Percentiles rank a stretch among this genome's conserved stretches.
Conservation (phyloP, 1,139 yeast genomes). For the Suhomyces guaymorum region DNA sequence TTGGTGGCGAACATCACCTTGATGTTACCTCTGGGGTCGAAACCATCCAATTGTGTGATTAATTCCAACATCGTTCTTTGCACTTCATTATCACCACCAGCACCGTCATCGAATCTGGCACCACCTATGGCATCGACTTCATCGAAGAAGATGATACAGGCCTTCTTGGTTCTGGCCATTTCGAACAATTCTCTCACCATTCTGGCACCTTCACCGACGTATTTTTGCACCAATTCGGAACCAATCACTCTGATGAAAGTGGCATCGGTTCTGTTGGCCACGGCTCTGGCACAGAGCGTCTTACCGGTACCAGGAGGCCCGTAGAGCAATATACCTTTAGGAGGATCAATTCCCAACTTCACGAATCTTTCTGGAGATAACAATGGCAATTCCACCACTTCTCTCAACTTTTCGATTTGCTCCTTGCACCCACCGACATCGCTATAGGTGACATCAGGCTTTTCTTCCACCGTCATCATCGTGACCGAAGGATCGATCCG, state of each 20-base stretch:
- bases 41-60: conserved; percentile 95
- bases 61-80: conserved; percentile 98
- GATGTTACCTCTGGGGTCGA: conserved; percentile 97
- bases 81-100: conserved; percentile 98
- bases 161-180: conserved; percentile 97
- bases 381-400: conserved; percentile 93
- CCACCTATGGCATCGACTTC: conserved; percentile 99
- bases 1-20: conserved; percentile 99
- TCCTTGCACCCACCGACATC: conserved; percentile 99
- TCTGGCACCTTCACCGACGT: conserved; percentile 99
- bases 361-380: conserved; percentile 95
- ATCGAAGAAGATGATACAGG: conserved; percentile 94
- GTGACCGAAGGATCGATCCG: conserved; percentile 96
- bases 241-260: conserved; percentile 97
- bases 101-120: conserved; percentile 98
- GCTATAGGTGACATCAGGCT: conserved; percentile 86
- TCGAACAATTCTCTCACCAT: conserved; percentile 98
- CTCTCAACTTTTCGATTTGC: conserved; percentile 94
- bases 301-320: conserved; percentile 99
- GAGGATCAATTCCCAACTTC: conserved; percentile 95
- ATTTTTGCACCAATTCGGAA: conserved; percentile 94
- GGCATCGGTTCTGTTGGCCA: conserved; percentile 97
- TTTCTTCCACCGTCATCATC: conserved; percentile 99
- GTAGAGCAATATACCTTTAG: conserved; percentile 91
- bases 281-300: conserved; percentile 96